Evolutionary conservation across 2,329 filamentous ascomycete genomes (phyloP), one percentile per base, ranked within the genome.

Genomic region (Parastagonospora nodorum): DNA sequence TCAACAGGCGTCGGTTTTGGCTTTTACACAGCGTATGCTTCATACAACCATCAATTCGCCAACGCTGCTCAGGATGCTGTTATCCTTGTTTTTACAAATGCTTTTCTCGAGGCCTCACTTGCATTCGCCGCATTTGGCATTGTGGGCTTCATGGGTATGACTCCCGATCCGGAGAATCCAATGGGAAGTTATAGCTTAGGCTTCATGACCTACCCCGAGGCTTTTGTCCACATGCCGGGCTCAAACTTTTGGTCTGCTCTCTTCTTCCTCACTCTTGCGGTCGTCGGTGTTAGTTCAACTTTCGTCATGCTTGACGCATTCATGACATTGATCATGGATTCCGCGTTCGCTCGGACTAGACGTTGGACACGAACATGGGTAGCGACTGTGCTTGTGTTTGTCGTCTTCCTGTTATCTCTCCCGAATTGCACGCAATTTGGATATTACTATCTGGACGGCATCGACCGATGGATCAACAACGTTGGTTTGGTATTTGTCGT

Each of bases 61-160:
- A 83, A 83, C 42, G 80, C 81, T 1, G 81, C 83, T 1, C 78
- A 80, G 74, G 81, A 84, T 48, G 78, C 81, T 0, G 70, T 82
- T 40, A 68, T 83, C 8, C 79, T 83, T 15, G 78, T 78, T n/a
- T 64, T 71, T 29, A 80, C 78, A 57, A 83, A 84, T 40, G 75
- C 79, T 1, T 55, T 81, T 0, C 83, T 82, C 35, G 81, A 84
- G 53, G 80, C 78, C 14, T 74, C 75, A 27, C 70, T 73, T 1
- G 73, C 73, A 4, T 75, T 77, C 45, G 68, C 71, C 8, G 71
- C 82, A 0, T 83, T 82, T 43, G 81, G 81, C 15, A 77, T 83
- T 6, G 74, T 83, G 2, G 81, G 81, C 0, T 76, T 70, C 48
- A 65, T 76, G 8, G 55, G 66, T 28, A 56, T 67, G 4, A 69